Base-by-base conservation (phyloP, 805 yeast species). In the Yarrowia sp. region DNA sequence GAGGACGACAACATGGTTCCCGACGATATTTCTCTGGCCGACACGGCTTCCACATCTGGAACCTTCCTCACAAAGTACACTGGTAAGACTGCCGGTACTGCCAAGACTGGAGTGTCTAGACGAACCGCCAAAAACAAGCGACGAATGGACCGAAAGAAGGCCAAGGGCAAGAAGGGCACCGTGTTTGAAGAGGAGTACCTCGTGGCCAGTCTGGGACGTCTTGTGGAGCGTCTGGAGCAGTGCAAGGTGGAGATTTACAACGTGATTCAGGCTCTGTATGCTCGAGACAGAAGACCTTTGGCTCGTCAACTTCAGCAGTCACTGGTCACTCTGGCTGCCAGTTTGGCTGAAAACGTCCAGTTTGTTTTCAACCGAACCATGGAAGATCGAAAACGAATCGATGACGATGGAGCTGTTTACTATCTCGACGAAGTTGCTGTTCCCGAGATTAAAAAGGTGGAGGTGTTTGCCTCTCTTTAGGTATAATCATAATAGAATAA, bases 141-240 rank as follows among this genome's bases (percentile, higher is more conserved):
- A 74, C 85, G 99, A 69, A 98, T 93, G 76, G 99, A 93, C 73
- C 85, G 99, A 71, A 95, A 95, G 78, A 83, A 86, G 67, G 99
- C 99, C 1, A 85, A 96, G 71, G 99, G 99, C 67, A 91, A 96
- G 80, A 95, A 95, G 78, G 98, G 98, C 52, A 93, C 98, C 7
- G 89, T 95, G 21, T 95, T 95, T 72, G 99, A 95, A 75, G 99
- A 95, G 74, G 98, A 95, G 74, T 95, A 95, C 75, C 82, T 95
- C 65, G 87, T 95, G 54, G 85, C 84, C 70, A 92, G 98, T 3
- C 85, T 90, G 66, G 95, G 96, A 4, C 85, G 99, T 73, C 81
- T 95, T 73, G 76, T 91, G 35, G 98, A 91, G 64, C 84, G 99
- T 70, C 76, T 95, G 66, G 83, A 84, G 49, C 85, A 83, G 68